These are phyloP conservation scores for Epichloe festucae DNA, from an alignment of 2,329 filamentous ascomycete genomes.

Conservation along the genomic window DNA sequence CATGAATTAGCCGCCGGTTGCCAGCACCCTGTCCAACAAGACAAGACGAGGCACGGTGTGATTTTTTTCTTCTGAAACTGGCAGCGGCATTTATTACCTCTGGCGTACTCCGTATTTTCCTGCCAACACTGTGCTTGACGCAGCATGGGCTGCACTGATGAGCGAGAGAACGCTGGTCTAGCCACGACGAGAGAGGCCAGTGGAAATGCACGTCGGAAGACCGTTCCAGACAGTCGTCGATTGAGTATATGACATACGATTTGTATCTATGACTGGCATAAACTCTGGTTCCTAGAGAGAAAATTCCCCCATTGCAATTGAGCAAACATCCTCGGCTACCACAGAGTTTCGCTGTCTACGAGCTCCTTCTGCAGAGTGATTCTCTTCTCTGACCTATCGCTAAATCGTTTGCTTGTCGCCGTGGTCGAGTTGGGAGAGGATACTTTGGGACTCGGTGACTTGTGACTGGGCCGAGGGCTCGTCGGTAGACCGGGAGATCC, in stretches of 20 bases:
- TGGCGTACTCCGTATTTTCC: no score
- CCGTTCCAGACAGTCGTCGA: no score
- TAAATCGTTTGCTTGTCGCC: slow-evolving; percentile 4
- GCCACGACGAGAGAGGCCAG: no score
- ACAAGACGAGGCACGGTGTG: no score
- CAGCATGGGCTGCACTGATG: no score
- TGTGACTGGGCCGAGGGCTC: slow-evolving; percentile 13
- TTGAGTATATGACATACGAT: no score
- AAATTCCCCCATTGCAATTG: not conserved
- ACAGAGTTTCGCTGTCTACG: slow-evolving; percentile 11
- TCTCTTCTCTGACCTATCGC: slow-evolving; percentile 6
- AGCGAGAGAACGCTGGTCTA: no score
- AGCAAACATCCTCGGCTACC: slow-evolving; percentile 9
- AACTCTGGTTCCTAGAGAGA: not conserved
- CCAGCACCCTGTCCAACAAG: not conserved
- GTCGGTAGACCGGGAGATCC: slow-evolving; percentile 18
- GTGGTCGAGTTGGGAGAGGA: slow-evolving; percentile 8
- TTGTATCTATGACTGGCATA: not conserved
- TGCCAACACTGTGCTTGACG: no score
- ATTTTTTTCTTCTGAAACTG: no score
- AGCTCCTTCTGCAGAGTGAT: slow-evolving; percentile 3
- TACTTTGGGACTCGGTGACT: slow-evolving; percentile 10
- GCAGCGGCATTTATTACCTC: no score
- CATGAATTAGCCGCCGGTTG: not conserved
- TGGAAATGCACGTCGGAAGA: no score